Evolutionary conservation across 306 rosid species (phyloP), one percentile per base, ranked within the genome.

Genomic region (Morella rubra): DNA sequence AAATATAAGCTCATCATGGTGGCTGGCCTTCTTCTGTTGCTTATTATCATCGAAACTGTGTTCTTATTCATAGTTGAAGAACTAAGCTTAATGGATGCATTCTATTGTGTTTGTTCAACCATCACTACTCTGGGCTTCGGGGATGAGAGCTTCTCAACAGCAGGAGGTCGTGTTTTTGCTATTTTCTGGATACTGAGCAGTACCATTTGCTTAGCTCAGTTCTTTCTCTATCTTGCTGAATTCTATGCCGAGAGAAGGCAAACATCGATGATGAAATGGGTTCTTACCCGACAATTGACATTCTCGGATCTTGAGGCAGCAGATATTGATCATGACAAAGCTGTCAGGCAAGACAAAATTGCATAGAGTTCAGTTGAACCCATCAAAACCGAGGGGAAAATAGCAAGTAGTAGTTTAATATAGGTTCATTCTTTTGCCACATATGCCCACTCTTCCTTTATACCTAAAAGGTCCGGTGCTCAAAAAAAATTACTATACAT

Each of bases 111-210:
- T 76, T 93, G 96, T 81, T 87, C 92, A 73, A 91, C 97, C 3
- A 85, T 93, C 22, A 91, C 98, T 3, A 93, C 97, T 56, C 86
- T 93, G 58, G 98, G 98, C 5, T 90, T 91, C 75, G 98, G 97
- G 11, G 97, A 93, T 65, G 76, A 87, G 82, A 93, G 97, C 83
- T 93, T 93, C 85, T 87, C 97, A 11, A 88, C 89, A 10, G 19
- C 24, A 27, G 7, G 66, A 1, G 97, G 97, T 68, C 89, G 98
- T 6, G 68, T 61, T 73, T 93, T 91, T 77, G 97, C 96, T 71
- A 91, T 88, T 54, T 78, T 88, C 67, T 90, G 98, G 98, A 93
- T 93, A 86, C 32, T 89, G 53, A 75, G 92, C 80, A 88, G 98
- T 81, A 93, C 97, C 18, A 67, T 93, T 71, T 91, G 97, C 86